Percentiles rank a stretch among this genome's conserved stretches.
Conservation (phyloP, 257 asterid genomes). For the Capsicum pubescens region DNA sequence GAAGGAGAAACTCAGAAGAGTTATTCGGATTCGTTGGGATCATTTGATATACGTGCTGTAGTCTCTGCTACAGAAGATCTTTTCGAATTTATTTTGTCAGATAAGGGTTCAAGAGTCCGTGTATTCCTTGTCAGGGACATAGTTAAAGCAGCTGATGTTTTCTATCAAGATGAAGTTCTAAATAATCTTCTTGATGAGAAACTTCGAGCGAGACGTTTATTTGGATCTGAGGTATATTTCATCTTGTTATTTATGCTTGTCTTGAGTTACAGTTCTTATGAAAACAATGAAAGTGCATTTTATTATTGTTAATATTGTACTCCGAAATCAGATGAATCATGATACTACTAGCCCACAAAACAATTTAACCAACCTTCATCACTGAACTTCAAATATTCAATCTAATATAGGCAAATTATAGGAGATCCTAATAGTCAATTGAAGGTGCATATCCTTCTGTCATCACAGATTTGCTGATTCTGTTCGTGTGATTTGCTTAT, state of each 20-base stretch:
- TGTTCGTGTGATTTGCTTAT: neutral
- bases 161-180: slow-evolving; percentile 64
- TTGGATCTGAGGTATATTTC: slow-evolving; percentile 60
- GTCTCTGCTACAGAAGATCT: slow-evolving; percentile 95
- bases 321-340: neutral
- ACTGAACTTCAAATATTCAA: neutral
- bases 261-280: neutral
- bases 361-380: slow-evolving; percentile 17
- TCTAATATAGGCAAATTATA: neutral
- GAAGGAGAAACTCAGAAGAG: slow-evolving; percentile 43
- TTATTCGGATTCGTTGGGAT: slow-evolving; percentile 53
- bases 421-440: neutral
- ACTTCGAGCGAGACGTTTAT: slow-evolving; percentile 34
- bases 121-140: slow-evolving; percentile 82
- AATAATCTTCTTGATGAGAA: slow-evolving; percentile 46
- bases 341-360: neutral
- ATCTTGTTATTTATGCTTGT: slow-evolving; percentile 7
- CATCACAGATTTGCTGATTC: neutral
- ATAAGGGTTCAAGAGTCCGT: slow-evolving; percentile 80
- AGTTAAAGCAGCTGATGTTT: slow-evolving; percentile 66
- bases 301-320: neutral
- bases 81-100: slow-evolving; percentile 76
- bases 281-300: neutral
- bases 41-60: slow-evolving; percentile 80
- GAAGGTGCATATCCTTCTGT: neutral